Percentiles rank a stretch among this genome's conserved stretches.
phyloP scores from a whole-genome alignment of 805 yeast genomes.

The Ogataea methylovora region DNA sequence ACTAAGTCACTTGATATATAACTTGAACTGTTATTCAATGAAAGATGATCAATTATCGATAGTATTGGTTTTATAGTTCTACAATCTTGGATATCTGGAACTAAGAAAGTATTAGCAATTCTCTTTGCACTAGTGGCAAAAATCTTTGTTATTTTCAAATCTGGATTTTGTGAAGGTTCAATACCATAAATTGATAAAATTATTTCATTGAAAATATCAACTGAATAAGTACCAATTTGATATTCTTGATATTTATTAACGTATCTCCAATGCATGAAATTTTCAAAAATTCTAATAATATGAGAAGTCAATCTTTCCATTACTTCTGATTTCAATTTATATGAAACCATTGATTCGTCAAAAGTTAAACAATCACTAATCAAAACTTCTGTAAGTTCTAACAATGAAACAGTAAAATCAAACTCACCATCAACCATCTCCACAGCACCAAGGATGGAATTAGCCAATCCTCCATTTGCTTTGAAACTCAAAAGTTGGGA shows the following conservation, averaged over 20 bases:
- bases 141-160: slow-evolving; percentile 37
- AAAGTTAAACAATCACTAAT: slow-evolving; percentile 41
- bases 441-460: slow-evolving; percentile 56
- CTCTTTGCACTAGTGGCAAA: slow-evolving; percentile 43
- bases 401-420: slow-evolving; percentile 51
- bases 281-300: slow-evolving; percentile 64
- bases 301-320: slow-evolving; percentile 48
- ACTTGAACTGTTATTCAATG: too few species aligned
- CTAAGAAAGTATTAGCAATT: slow-evolving; percentile 51
- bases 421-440: slow-evolving; percentile 68
- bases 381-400: slow-evolving; percentile 47
- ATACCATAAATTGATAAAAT: slow-evolving; percentile 48
- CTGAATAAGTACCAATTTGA: slow-evolving; percentile 49
- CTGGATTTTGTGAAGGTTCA: slow-evolving; percentile 29
- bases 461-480: slow-evolving; percentile 58
- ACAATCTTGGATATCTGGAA: slow-evolving; percentile 37
- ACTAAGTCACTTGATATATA: slow-evolving; percentile 23
- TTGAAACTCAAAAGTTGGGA: slow-evolving; percentile 57
- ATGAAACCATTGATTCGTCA: slow-evolving; percentile 27
- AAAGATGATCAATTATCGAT: slow-evolving; percentile 39
- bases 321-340: slow-evolving; percentile 43
- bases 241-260: slow-evolving; percentile 46
- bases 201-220: slow-evolving; percentile 48
- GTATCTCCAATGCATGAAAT: slow-evolving; percentile 66
- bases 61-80: slow-evolving; percentile 51